Evolutionary conservation across 2,329 filamentous ascomycete species (phyloP), one percentile per base, ranked within the genome.

Genomic region (Hypoxylon sp.): DNA sequence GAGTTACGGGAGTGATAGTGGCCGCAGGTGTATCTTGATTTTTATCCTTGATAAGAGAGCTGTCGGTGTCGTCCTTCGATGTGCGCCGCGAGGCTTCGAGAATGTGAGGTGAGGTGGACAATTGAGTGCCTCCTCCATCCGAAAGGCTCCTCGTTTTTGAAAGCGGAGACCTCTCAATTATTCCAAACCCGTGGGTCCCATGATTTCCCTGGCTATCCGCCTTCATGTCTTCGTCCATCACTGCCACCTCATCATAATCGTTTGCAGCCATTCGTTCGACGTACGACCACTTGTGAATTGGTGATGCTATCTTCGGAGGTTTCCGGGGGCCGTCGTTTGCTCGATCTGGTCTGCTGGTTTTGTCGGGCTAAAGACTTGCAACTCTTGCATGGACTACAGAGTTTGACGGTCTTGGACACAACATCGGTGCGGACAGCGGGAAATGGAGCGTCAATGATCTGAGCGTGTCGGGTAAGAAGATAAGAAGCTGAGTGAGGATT

Each of bases 1-100:
- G 93, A 6, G 93, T 97, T 52, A 87, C 86, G n/a, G 91, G 91
- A 35, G 62, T 60, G n/a, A 54, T 21, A 3, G 53, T 29, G 10
- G 53, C 17, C 39, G 37, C 11, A 17, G 52, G 50, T 21, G 35
- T 52, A 13, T 74, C 72, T 48, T 76, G 75, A 59, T 67, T 72
- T 52, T 76, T 75, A 47, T 78, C 72, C 70, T 75, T 78, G 68
- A 76, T 73, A 62, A 91, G 81, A 60, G 83, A 83, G 75, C 84
- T 89, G 75, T 93, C 91, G 80, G 92, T 89, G 75, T 93, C 91
- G 80, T 93, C 90, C 77, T 92, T 92, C 64, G 88, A 90, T 19
- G 85, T 84, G 52, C 84, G 82, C 15, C 85, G 82, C 44, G 85
- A 78, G n/a, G 86, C 83, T 59, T 86, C 84, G 59, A 87, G 78